These are phyloP conservation scores for Kodamaea kaohsiungensis DNA, from an alignment of 805 yeast species.

Conservation along the genomic window DNA sequence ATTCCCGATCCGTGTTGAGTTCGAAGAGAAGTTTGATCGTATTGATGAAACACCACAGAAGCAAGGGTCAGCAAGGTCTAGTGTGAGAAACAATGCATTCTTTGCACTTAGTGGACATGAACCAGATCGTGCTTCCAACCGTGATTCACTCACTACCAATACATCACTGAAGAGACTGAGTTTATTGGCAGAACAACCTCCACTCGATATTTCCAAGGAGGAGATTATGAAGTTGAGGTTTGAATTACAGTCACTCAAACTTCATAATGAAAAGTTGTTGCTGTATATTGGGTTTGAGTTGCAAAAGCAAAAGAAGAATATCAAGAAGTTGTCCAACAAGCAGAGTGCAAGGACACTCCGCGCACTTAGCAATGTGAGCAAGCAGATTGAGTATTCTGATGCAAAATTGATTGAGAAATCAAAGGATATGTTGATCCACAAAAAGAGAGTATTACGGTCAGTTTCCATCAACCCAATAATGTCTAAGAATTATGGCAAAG, in stretches of 20 bases:
- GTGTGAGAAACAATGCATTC: constrained; percentile 9
- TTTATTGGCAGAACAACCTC: constrained; percentile 22
- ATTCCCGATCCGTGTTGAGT: constrained; percentile 45
- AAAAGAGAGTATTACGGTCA: constrained; percentile 42
- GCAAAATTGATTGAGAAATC: constrained; percentile 52
- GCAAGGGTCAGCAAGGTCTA: not conserved
- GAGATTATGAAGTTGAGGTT: constrained; percentile 53
- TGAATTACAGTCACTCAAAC: constrained; percentile 52
- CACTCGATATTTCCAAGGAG: constrained; percentile 38
- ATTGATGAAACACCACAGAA: constrained; percentile 1
- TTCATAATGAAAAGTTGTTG: constrained; percentile 57
- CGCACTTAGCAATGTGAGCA: constrained; percentile 15
- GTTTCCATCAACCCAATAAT: constrained; percentile 32
- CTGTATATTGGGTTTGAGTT: constrained; percentile 59
- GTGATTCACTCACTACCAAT: constrained; percentile 17
- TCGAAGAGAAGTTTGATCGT: constrained; percentile 24
- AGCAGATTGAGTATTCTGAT: constrained; percentile 49
- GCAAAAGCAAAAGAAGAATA: constrained; percentile 48
- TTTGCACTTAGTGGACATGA: constrained; percentile 28
- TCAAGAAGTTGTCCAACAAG: constrained; percentile 39
- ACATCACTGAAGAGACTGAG: constrained; percentile 37
- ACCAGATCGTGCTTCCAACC: constrained; percentile 10
- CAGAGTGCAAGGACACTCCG: constrained; percentile 29
- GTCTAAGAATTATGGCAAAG: constrained; percentile 14
- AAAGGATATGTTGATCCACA: constrained; percentile 44